Base-by-base conservation (phyloP, 1,284 basidiomycete genomes). In the Leccinum angustisporum region DNA sequence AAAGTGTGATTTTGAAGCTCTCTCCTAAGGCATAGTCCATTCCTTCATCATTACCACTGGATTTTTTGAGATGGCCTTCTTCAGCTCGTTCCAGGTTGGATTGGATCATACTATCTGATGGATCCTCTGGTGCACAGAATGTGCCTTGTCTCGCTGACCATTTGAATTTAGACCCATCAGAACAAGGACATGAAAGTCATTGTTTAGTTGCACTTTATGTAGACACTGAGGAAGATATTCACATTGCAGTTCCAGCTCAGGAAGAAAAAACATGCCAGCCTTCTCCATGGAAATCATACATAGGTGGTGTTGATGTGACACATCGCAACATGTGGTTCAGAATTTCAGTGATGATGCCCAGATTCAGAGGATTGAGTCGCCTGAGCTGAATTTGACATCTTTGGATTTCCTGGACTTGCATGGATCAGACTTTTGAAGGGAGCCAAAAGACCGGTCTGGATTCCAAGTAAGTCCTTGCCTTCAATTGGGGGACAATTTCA, bases 181-280 rank as follows among this genome's bases (percentile, higher is more conserved):
- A 5, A 46, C 30, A 0, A 67, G 46, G 0, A 67, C 63, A 2
- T 9, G 5, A 3, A 54, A 2, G 13, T 65, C 53, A 7, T 65
- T 33, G 0, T 0, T 5, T 13, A 65, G 50, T 3, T 65, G 43
- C 10, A 65, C 0, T 1, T 2, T 16, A 0, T 65, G 50, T 1
- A 65, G 21, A 18, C 50, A 63, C 18, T 21, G 18, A 0, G 54
- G 38, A 2, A 21, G 18, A 21, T 21, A 21, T 21, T 21, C 0
- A 0, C 25, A 25, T 25, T 25, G 16, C 40, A 67, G 1, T 0
- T 61, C 50, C 2, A 68, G 34, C 1, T 69, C 62, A 1, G 54
- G 59, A 2, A 69, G 8, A 14, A 70, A 66, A 16, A 69, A 69
- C 38, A 62, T 64, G 0, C 54, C 33, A 2, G 50, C 51, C 0